Conservation (phyloP, 2,329 filamentous ascomycete genomes). For the Knoxdaviesia capensis region DNA sequence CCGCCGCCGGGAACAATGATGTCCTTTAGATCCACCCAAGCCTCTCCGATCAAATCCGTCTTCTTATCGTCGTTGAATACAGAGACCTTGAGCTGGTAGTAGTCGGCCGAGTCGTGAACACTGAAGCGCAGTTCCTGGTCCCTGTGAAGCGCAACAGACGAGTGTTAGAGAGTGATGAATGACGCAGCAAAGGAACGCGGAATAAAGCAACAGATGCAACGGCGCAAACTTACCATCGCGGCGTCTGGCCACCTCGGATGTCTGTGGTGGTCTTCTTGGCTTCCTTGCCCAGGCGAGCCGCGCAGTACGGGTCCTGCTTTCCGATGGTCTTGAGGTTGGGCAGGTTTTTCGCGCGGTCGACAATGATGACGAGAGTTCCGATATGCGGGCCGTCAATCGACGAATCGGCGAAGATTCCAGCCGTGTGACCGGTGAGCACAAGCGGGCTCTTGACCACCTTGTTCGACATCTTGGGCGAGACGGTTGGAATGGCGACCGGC, state of each 20-base stretch:
- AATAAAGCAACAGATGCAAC: too few relatives aligned
- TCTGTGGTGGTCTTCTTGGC: slow-evolving; percentile 95
- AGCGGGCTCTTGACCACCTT: slow-evolving; percentile 27
- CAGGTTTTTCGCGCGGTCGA: slow-evolving; percentile 91
- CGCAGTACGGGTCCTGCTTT: slow-evolving; percentile 96
- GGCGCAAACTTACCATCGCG: slow-evolving; percentile 50
- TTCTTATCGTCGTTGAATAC: slow-evolving; percentile 98
- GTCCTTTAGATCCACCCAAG: slow-evolving; percentile 65
- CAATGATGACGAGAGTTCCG: slow-evolving; percentile 75
- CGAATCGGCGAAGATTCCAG: slow-evolving; percentile 90
- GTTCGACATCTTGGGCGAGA: slow-evolving; percentile 20
- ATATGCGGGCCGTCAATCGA: slow-evolving; percentile 82
- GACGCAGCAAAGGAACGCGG: background rate
- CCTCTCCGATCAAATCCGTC: slow-evolving; percentile 89
- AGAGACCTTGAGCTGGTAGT: slow-evolving; percentile 86
- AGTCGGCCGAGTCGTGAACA: slow-evolving; percentile 91
- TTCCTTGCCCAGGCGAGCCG: slow-evolving; percentile 82
- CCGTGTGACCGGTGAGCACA: slow-evolving; percentile 50
- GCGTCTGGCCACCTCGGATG: slow-evolving; percentile 83
- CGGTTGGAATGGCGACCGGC: background rate
- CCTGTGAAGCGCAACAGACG: slow-evolving; percentile 29
- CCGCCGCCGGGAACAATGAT: slow-evolving; percentile 75
- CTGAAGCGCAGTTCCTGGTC: slow-evolving; percentile 92
- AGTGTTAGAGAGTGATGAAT: slow-evolving; percentile 4
- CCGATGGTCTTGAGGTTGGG: slow-evolving; percentile 95